These are phyloP conservation scores for Aureobasidium lini DNA, from an alignment of 2,329 filamentous ascomycete species.

Conservation along the genomic window DNA sequence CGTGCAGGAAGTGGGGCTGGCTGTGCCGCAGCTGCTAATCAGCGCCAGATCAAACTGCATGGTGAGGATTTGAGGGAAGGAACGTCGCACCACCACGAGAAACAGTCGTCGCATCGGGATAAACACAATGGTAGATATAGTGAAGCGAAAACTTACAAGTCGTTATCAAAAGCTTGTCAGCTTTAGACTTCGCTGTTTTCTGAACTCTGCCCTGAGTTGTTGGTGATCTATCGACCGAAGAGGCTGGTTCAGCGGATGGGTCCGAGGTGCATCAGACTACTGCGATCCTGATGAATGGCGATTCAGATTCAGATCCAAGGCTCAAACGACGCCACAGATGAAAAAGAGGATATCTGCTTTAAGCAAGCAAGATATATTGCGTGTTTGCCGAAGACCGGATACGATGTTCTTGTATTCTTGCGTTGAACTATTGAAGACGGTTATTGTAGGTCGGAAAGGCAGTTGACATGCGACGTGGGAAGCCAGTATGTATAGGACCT, in stretches of 20 bases:
- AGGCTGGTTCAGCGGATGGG: constrained; percentile 1
- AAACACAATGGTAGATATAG: neutral
- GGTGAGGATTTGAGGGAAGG: neutral
- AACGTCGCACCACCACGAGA: neutral
- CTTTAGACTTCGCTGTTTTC: neutral
- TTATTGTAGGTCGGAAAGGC: neutral
- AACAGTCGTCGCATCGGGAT: neutral
- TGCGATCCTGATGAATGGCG: neutral
- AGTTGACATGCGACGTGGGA: neutral
- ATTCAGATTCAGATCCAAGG: constrained; percentile 6
- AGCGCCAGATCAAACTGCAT: neutral
- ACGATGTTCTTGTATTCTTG: neutral
- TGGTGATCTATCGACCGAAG: neutral
- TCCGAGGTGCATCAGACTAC: constrained; percentile 6
- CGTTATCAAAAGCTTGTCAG: neutral
- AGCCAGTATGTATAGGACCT: constrained; percentile 9
- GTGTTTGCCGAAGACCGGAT: neutral
- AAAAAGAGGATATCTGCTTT: neutral
- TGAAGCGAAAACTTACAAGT: neutral
- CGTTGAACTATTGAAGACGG: neutral
- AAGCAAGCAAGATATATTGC: neutral
- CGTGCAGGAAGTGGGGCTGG: constrained; percentile 10
- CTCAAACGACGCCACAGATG: neutral
- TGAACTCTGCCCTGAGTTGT: neutral
- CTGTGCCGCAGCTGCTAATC: constrained; percentile 11